These are phyloP conservation scores for Poa annua DNA, from an alignment of 176 grass and related monocot genomes.

Conservation along the genomic window DNA sequence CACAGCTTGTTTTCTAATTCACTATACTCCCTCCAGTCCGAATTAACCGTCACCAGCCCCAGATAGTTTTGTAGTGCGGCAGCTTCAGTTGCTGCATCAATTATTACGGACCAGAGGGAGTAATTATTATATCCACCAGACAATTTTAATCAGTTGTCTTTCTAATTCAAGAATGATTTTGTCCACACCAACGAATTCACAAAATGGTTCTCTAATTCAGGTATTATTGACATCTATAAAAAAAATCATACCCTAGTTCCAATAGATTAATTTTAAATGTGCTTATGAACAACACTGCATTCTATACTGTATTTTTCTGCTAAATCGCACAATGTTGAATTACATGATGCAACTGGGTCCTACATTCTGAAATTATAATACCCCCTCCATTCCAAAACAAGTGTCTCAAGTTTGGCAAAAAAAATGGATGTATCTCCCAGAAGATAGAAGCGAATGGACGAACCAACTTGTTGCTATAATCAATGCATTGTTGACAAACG, in stretches of 20 bases:
- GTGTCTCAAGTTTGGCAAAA: too few species aligned
- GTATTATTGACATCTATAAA: background rate
- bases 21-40: background rate
- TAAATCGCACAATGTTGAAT: background rate
- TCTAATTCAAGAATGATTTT: background rate
- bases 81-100: too few species aligned
- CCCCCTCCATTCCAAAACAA: too few species aligned
- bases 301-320: background rate
- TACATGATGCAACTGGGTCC: background rate
- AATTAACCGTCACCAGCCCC: too few species aligned
- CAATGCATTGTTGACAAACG: slow-evolving; percentile 3
- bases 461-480: slow-evolving; percentile 26
- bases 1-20: slow-evolving; percentile 13
- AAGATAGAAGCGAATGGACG: background rate
- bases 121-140: background rate
- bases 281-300: too few species aligned
- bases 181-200: background rate
- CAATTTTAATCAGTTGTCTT: slow-evolving; percentile 5
- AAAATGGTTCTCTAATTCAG: background rate
- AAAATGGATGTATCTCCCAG: too few species aligned
- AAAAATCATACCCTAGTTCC: background rate
- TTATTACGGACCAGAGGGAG: too few species aligned
- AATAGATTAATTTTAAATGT: background rate
- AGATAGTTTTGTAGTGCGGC: too few species aligned
- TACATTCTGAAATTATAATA: background rate